Base-by-base conservation (phyloP, 2,329 filamentous ascomycete genomes). In the Fusarium transvaalense region DNA sequence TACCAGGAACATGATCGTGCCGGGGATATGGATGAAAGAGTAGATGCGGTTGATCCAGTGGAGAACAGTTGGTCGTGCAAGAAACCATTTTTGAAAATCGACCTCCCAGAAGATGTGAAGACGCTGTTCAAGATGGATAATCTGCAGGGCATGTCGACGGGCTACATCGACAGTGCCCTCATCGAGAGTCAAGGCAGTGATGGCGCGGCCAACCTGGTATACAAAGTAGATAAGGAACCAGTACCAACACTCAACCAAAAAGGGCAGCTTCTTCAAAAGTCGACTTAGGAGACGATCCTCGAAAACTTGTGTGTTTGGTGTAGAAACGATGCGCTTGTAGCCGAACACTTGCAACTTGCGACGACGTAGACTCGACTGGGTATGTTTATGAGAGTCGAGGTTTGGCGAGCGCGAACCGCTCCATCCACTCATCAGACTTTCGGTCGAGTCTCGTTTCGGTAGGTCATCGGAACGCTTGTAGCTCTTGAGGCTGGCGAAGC, bases 151-250 rank as follows among this genome's bases (percentile, higher is more conserved):
- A 77, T 93, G 91, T 56, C 84, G 82, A 50, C 90, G 86, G 5
- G 91, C 90, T 19, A 91, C 85, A 69, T 91, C 82, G 64, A 92
- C 89, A 2, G 90, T 92, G 27, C 84, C 86, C 75, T 91, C 86
- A 62, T 90, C 84, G 45, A 93, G 85, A 1, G 88, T 91, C 4
- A 93, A 78, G 4, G 91, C 91, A 15, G 88, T 91, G 74, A 92
- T 88, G 23, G 91, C 91, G 56, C 91, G 88, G 25, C 89, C 91
- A 14, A 93, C 79, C 78, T 93, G 91, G 76, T 93, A 93, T 31
- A 91, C 88, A 90, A 91, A 93, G 80, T 93, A 93, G 51, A 93
- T 89, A 66, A 92, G 79, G 4, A 88, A 87, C 91, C 91, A 93
- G 72, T 93, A 93, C 90, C 90, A 93, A 39, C 87, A 89, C 78